These are phyloP conservation scores for Microdochium trichocladiopsis DNA, from an alignment of 2,329 filamentous ascomycete genomes.

Conservation along the genomic window DNA sequence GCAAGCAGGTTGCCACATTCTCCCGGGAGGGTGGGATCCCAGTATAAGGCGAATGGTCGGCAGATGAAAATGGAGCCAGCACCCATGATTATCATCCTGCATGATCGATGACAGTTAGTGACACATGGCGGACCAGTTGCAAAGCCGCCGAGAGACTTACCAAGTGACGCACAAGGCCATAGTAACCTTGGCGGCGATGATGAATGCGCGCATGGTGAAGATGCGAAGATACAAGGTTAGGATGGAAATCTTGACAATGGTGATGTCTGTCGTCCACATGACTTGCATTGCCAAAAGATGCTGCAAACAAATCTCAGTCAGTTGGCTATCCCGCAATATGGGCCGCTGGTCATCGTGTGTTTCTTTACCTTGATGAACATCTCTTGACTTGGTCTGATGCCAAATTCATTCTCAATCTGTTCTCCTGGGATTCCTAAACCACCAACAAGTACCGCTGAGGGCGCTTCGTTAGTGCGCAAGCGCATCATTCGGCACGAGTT, in stretches of 20 bases:
- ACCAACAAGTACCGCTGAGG: slow-evolving; percentile 10
- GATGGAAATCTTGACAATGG: slow-evolving; percentile 20
- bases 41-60: slow-evolving; percentile 25
- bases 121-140: background rate
- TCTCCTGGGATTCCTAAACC: slow-evolving; percentile 12
- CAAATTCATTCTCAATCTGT: slow-evolving; percentile 10
- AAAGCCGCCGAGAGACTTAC: slow-evolving; percentile 5
- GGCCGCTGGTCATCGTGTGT: background rate
- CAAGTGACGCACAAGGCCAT: slow-evolving; percentile 15
- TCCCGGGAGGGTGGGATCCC: slow-evolving; percentile 22
- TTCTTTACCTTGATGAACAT: slow-evolving; percentile 9
- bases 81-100: slow-evolving; percentile 14
- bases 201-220: slow-evolving; percentile 15
- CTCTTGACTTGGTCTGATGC: slow-evolving; percentile 5
- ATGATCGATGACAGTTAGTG: slow-evolving; percentile 7
- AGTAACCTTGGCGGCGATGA: slow-evolving; percentile 13
- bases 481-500: background rate
- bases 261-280: slow-evolving; percentile 20
- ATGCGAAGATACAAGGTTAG: slow-evolving; percentile 19
- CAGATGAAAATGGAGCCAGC: slow-evolving; percentile 23
- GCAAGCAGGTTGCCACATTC: slow-evolving; percentile 21
- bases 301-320: slow-evolving; percentile 7
- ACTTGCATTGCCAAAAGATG: slow-evolving; percentile 17
- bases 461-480: background rate
- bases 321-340: background rate